These are phyloP conservation scores for Candida germanica DNA, from an alignment of 805 yeast species.

Conservation along the genomic window DNA sequence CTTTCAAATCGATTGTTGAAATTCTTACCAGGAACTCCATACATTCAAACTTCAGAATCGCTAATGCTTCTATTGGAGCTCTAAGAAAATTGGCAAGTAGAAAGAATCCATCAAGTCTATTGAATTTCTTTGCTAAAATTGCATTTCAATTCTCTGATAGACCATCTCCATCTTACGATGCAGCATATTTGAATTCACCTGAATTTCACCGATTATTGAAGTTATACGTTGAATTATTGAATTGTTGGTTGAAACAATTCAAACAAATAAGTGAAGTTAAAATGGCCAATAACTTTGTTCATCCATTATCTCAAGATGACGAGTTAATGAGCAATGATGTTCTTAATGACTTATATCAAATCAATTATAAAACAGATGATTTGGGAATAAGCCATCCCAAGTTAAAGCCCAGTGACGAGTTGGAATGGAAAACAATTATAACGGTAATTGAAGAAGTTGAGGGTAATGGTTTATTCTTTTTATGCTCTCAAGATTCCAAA, in stretches of 20 bases:
- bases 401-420: slow-evolving; percentile 48
- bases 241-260: slow-evolving; percentile 76
- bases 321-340: slow-evolving; percentile 37
- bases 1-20: slow-evolving; percentile 67
- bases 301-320: slow-evolving; percentile 31
- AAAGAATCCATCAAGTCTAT: slow-evolving; percentile 64
- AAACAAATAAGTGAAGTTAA: slow-evolving; percentile 25
- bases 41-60: slow-evolving; percentile 60
- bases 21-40: slow-evolving; percentile 72
- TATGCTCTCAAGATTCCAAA: slow-evolving; percentile 81
- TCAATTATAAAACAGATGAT: slow-evolving; percentile 42
- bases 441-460: slow-evolving; percentile 92
- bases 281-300: slow-evolving; percentile 13
- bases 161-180: slow-evolving; percentile 52
- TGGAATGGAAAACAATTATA: slow-evolving; percentile 74
- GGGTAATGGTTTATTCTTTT: slow-evolving; percentile 89
- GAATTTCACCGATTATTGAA: slow-evolving; percentile 59
- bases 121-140: slow-evolving; percentile 72
- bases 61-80: slow-evolving; percentile 61
- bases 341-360: slow-evolving; percentile 42
- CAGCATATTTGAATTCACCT: slow-evolving; percentile 56
- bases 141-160: slow-evolving; percentile 80
- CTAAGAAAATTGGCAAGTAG: slow-evolving; percentile 64
- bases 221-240: slow-evolving; percentile 74
- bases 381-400: slow-evolving; percentile 14